A percentile compares a stretch with the other conserved stretches of the same genome.
Conservation (phyloP, 2,329 filamentous ascomycete species). For the Tolypocladium tropicale region DNA sequence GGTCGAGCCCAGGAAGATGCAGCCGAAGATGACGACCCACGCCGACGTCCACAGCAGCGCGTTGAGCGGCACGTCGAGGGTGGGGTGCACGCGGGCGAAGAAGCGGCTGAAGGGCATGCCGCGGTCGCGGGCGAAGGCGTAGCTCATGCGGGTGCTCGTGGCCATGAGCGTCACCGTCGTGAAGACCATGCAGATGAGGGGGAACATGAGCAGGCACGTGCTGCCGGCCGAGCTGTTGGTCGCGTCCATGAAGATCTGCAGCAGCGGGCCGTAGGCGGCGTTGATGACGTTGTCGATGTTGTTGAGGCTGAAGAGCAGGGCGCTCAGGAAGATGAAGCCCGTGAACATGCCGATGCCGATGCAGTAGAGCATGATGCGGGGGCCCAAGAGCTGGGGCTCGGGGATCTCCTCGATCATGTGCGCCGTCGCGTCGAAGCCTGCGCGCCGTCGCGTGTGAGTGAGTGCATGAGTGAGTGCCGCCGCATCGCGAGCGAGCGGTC, state of each 20-base stretch:
- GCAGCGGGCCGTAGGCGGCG: constrained; percentile 45
- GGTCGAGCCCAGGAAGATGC: constrained; percentile 57
- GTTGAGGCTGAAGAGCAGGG: constrained; percentile 53
- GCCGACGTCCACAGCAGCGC: constrained; percentile 50
- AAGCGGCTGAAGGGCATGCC: constrained; percentile 54
- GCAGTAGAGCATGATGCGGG: constrained; percentile 56
- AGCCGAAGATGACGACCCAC: constrained; percentile 57
- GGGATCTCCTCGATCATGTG: constrained; percentile 50
- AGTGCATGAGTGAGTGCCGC: neutral
- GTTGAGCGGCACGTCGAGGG: constrained; percentile 56
- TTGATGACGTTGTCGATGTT: constrained; percentile 47
- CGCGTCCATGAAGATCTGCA: constrained; percentile 55
- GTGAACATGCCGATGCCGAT: constrained; percentile 54
- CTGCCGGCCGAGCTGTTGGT: constrained; percentile 53
- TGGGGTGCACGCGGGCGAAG: constrained; percentile 51
- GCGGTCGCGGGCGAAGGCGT: constrained; percentile 54
- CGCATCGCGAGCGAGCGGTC: neutral
- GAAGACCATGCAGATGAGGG: constrained; percentile 54
- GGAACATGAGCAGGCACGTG: constrained; percentile 56
- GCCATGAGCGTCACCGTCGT: constrained; percentile 55
- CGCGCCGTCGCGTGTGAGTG: neutral
- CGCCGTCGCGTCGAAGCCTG: constrained; percentile 36
- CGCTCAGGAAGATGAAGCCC: constrained; percentile 51
- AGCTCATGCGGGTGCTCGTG: constrained; percentile 56
- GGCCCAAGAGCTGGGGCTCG: constrained; percentile 46